Evolutionary conservation across 2,329 filamentous ascomycete species (phyloP), one percentile per base, ranked within the genome.

Genomic region (Penicillium vulpinum): DNA sequence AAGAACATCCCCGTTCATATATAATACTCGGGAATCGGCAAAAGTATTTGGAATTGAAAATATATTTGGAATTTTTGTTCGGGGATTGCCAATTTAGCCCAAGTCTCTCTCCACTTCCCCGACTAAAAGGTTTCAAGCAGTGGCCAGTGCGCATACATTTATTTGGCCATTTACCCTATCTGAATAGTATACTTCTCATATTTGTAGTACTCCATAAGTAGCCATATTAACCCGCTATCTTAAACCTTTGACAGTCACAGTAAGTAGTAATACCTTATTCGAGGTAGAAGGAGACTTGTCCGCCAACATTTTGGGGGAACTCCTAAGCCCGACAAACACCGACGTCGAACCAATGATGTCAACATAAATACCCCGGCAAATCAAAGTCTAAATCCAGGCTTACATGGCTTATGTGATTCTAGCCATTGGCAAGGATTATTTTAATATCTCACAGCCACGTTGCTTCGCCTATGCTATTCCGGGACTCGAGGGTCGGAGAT

Each of bases 381-480:
- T 43, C 7, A 29, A 31, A 24, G 3, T 22, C 8, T 26, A 50
- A 29, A 13, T 22, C 9, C 18, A 31, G 26, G 9, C 11, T 50
- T 22, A 11, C 24, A 11, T 13, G 15, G 10, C 16, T 18, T 28
- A 28, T 11, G 15, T 13, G 18, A 5, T 22, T 29, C 18, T 16
- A 10, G 18, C 8, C 5, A 8, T 40, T 40, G 15, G 10, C 16
- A 39, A 22, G 16, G 13, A 22, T 24, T 10, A 29, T 50, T 28
- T 16, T 31, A 13, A 21, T 36, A 18, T 36, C 11, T 10, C 28
- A 43, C 21, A 51, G 45, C 53, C 46, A 51, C 46, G 18, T 36
- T 38, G 31, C 47, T 51, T 44, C 45, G 46, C 46, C 47, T 5
- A 44, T 44, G 39, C 46, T 51, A 55, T 40, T 54, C 50, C 24